Conservation (phyloP, 768 basidiomycete species). For the Tulasnella sp. region DNA sequence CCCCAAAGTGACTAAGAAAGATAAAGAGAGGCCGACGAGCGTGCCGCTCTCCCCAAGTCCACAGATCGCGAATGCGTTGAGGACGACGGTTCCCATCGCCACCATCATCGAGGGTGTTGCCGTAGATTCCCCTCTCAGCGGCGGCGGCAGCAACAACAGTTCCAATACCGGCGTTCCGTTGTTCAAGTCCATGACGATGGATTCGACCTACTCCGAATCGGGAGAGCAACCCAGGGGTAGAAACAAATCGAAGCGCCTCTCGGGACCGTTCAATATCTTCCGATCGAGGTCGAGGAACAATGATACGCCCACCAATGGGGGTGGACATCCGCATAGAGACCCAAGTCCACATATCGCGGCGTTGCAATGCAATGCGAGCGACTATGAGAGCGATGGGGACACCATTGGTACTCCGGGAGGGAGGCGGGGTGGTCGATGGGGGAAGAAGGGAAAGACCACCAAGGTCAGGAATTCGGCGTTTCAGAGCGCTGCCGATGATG, state of each 20-base stretch:
- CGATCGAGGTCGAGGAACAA: slow-evolving; percentile 44
- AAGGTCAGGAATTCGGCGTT: slow-evolving; percentile 1
- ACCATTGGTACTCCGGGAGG: slow-evolving; percentile 8
- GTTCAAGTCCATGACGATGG: background rate
- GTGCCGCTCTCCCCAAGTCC: background rate
- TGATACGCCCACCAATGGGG: slow-evolving; percentile 37
- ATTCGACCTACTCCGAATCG: background rate
- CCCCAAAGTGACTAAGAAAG: slow-evolving; percentile 21
- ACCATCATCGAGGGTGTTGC: too few species aligned
- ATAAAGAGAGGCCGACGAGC: slow-evolving; percentile 35
- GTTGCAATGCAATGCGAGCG: slow-evolving; percentile 21
- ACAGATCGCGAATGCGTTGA: background rate
- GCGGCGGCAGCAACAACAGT: too few species aligned
- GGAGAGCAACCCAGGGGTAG: background rate
- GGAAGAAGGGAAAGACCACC: slow-evolving; percentile 12
- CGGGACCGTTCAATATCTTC: slow-evolving; percentile 71
- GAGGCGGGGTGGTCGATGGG: slow-evolving; percentile 13
- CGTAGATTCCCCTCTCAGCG: background rate
- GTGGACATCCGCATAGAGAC: background rate
- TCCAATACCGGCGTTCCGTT: slow-evolving; percentile 21
- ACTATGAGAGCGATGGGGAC: slow-evolving; percentile 21
- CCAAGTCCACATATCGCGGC: slow-evolving; percentile 20
- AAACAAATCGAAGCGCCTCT: slow-evolving; percentile 52
- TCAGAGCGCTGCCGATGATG: background rate
- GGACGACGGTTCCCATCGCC: too few species aligned